Evolutionary conservation across 495 filamentous ascomycete species (phyloP).

Genomic region (Podospora sp.): DNA sequence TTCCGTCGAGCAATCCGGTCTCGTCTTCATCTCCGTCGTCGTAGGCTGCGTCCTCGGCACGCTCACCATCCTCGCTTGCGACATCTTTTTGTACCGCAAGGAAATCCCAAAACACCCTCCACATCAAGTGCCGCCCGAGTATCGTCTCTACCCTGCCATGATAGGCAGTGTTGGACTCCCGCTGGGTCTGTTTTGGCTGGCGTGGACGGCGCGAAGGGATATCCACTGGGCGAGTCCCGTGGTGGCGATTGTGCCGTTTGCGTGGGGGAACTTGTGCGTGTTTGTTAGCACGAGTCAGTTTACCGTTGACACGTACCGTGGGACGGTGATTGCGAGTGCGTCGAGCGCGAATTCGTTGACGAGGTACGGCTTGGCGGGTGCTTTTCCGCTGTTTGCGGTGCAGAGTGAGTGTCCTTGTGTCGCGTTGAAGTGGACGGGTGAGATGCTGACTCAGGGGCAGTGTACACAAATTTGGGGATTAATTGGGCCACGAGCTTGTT

Average conservation of each 20-base stretch:
- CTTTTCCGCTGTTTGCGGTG: conserved; percentile 67
- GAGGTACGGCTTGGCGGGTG: conserved; percentile 62
- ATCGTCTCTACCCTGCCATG: conserved; percentile 62
- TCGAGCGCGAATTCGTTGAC: conserved; percentile 65
- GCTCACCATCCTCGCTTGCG: conserved; percentile 48
- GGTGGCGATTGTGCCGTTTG: conserved; percentile 62
- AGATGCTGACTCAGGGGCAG: conserved; percentile 32
- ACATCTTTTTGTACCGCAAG: conserved; percentile 45
- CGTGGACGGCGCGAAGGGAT: conserved; percentile 47
- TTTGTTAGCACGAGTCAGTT: conserved; percentile 50
- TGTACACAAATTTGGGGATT: conserved; percentile 60
- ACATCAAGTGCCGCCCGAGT: conserved; percentile 51
- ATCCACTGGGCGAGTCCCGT: conserved; percentile 48
- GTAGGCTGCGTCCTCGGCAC: conserved; percentile 57
- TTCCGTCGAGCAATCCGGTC: conserved; percentile 51
- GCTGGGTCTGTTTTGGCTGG: conserved; percentile 53
- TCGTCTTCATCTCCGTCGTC: conserved; percentile 62
- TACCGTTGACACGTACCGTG: conserved; percentile 61
- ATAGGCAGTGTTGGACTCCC: conserved; percentile 61
- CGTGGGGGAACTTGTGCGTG: conserved; percentile 56
- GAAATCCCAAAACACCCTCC: conserved; percentile 35
- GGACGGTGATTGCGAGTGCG: conserved; percentile 60
- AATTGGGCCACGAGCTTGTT: conserved; percentile 63
- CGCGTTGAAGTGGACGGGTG: neutral
- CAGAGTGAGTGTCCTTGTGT: conserved; percentile 49